These are phyloP conservation scores for Aotearoamyces nothofagi DNA, from an alignment of 2,329 filamentous ascomycete genomes.

Conservation along the genomic window DNA sequence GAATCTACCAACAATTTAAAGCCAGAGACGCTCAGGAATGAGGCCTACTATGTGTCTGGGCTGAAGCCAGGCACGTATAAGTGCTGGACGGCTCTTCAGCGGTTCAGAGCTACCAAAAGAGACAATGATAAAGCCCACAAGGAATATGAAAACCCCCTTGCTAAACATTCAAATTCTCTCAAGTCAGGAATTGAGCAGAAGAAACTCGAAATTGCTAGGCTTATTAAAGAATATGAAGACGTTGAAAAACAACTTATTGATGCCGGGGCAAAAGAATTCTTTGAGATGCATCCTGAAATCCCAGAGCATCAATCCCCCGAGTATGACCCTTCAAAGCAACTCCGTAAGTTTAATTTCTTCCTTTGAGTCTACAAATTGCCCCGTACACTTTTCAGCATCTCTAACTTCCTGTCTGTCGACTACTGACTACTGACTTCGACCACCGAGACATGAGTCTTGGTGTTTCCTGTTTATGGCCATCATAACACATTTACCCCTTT, in stretches of 20 bases:
- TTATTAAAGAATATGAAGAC: conserved; percentile 34
- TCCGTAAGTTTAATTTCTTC: too few species aligned
- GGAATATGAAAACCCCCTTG: too few species aligned
- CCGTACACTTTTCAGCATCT: too few species aligned
- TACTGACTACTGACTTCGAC: too few species aligned
- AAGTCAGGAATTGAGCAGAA: conserved; percentile 31
- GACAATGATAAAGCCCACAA: conserved; percentile 18
- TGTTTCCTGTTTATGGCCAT: too few species aligned
- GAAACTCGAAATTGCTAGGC: conserved; percentile 32
- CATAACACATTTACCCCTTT: too few species aligned
- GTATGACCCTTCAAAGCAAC: too few species aligned
- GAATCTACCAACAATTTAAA: conserved; percentile 2
- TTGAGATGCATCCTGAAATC: conserved; percentile 48
- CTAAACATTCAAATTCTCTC: too few species aligned
- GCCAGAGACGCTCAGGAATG: conserved; percentile 23
- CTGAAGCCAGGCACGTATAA: conserved; percentile 42
- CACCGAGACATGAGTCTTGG: too few species aligned
- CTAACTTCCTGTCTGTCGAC: too few species aligned
- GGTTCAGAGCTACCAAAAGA: conserved; percentile 20
- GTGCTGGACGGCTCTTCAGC: conserved; percentile 34
- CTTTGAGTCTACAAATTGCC: too few species aligned
- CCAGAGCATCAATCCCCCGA: too few species aligned
- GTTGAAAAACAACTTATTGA: conserved; percentile 38
- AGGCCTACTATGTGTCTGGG: conserved; percentile 31
- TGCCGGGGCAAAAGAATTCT: conserved; percentile 51